phyloP scores from a whole-genome alignment of 495 filamentous ascomycete genomes.

The Glarea lozoyensis region DNA sequence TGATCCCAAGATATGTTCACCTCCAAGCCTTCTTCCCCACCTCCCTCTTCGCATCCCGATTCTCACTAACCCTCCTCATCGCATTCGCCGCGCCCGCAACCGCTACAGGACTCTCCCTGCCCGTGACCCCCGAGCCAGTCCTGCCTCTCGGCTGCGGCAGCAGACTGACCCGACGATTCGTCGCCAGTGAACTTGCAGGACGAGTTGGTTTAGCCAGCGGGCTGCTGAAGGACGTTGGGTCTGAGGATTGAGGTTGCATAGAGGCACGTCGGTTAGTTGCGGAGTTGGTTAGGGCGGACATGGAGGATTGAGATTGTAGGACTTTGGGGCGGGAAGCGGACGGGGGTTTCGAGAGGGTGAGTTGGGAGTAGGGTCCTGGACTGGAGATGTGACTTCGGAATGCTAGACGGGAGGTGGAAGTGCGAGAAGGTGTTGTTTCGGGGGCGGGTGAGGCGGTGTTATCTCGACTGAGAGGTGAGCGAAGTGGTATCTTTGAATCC shows the following conservation, averaged over 20 bases:
- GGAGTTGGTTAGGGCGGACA: conserved; percentile 23
- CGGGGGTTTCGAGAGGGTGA: conserved; percentile 22
- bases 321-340: conserved; percentile 16
- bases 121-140: conserved; percentile 16
- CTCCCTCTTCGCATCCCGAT: conserved; percentile 12
- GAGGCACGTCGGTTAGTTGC: conserved; percentile 37
- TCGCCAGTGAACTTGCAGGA: conserved; percentile 38
- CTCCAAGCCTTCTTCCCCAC: conserved; percentile 16
- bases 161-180: conserved; percentile 36
- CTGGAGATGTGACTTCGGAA: conserved; percentile 41
- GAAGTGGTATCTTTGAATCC: conserved; percentile 31
- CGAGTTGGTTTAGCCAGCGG: conserved; percentile 23
- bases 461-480: conserved; percentile 35
- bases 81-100: conserved; percentile 18
- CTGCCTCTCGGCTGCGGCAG: conserved; percentile 37
- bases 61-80: conserved; percentile 12
- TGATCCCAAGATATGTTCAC: background rate
- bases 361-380: conserved; percentile 26
- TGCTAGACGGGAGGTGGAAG: conserved; percentile 29
- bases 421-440: conserved; percentile 25
- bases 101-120: conserved; percentile 21
- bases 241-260: conserved; percentile 26
- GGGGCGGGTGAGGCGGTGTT: conserved; percentile 28
- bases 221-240: conserved; percentile 17
- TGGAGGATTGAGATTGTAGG: conserved; percentile 22